Base-by-base conservation (phyloP, 2,329 filamentous ascomycete genomes). In the Paecilomyces variotii region DNA sequence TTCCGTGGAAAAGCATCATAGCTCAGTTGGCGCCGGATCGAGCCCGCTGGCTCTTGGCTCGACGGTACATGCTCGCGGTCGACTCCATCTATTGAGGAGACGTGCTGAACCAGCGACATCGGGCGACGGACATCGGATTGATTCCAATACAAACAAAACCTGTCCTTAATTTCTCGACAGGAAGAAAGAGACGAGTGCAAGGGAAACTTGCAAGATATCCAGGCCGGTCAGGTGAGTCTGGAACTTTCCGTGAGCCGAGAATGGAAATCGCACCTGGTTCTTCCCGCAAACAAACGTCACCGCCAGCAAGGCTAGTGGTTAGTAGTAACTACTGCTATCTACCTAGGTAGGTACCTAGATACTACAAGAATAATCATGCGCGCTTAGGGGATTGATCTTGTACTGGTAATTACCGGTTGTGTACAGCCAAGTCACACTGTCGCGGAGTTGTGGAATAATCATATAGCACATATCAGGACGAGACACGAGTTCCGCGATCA, bases 41-140 rank as follows among this genome's bases (percentile, higher is more conserved):
- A 68, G 62, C 69, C 73, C 14, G 62, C 54, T 28, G 58, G 49
- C 52, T 61, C 66, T 56, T 62, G 62, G 32, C 68, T 68, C 7
- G 65, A 10, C 2, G 60, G 49, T 53, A 59, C 62, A 34, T 58
- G 65, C 52, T 79, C 75, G 59, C 77, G 72, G 64, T 82, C 79
- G 53, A 71, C 71, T 62, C 79, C 79, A 66, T 81, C 79, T 65
- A 79, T 73, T 56, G 74, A 72, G 54, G 78, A 78, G 58, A 82
- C 79, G 67, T 80, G 79, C 67, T 81, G 79, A 59, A 79, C 72
- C 56, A 82, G 71, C 66, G 80, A 82, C 79, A 82, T 82, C 14
- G 19, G 24, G 39, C 12, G 14, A 45, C 35, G 35, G 12, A 19
- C 35, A 7, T 45, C 14, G 3, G 35, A 19, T 19, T 19, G 5